Conservation (phyloP, 208 protist species). For the Acanthamoeba triangularis region DNA sequence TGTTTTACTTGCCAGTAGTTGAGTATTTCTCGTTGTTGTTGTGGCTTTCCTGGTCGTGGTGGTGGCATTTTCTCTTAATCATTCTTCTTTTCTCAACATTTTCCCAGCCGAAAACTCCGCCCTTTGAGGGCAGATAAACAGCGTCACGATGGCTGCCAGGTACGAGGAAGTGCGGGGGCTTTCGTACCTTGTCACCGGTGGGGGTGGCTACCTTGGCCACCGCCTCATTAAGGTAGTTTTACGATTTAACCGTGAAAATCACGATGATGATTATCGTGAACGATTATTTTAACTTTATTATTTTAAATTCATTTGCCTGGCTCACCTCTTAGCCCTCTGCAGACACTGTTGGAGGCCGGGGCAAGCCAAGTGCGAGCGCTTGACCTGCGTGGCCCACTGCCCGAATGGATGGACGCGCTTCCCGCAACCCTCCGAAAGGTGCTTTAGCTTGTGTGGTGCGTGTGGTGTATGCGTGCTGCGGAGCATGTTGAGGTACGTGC, state of each 20-base stretch:
- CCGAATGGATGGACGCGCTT: conserved; percentile 42
- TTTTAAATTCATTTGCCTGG: not conserved
- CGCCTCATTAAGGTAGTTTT: conserved; percentile 45
- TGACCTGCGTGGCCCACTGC: conserved; percentile 28
- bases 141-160: not conserved
- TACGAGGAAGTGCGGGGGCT: not conserved
- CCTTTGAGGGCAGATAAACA: too few relatives aligned
- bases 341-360: conserved; percentile 25
- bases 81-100: not conserved
- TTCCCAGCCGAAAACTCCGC: not conserved
- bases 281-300: too few relatives aligned
- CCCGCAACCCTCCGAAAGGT: not conserved
- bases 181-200: conserved; percentile 78
- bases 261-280: too few relatives aligned
- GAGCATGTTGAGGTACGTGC: too few relatives aligned
- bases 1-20: too few relatives aligned
- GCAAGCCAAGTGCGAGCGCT: conserved; percentile 61
- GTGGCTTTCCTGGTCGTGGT: too few relatives aligned
- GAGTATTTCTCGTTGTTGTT: too few relatives aligned
- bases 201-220: conserved; percentile 81
- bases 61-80: not conserved
- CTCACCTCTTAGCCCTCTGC: not conserved
- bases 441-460: not conserved
- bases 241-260: too few relatives aligned
- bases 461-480: too few relatives aligned